Percentiles rank a stretch among this genome's conserved stretches.
phyloP scores from a whole-genome alignment of 164 flowering plant genomes.

The Akebia trifoliata region DNA sequence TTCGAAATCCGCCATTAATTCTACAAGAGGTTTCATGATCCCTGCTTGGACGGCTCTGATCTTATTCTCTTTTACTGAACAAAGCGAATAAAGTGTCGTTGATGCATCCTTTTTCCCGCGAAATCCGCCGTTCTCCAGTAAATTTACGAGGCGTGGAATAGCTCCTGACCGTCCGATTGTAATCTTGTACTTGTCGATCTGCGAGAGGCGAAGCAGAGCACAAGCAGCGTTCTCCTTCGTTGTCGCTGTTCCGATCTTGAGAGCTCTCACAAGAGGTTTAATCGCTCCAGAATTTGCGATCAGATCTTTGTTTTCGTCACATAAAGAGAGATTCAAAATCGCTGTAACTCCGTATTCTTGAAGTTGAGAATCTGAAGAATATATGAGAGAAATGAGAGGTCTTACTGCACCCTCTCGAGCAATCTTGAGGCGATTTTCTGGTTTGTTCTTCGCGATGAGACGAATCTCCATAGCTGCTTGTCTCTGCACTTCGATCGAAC shows the following conservation, averaged over 20 bases:
- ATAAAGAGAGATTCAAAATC: constrained; percentile 66
- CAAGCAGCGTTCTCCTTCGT: constrained; percentile 88
- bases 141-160: constrained; percentile 54
- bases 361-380: constrained; percentile 53
- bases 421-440: constrained; percentile 60
- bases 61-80: constrained; percentile 69
- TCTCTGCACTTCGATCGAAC: constrained; percentile 53
- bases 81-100: constrained; percentile 67
- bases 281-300: constrained; percentile 68
- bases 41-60: constrained; percentile 61
- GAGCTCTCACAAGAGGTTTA: constrained; percentile 57
- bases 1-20: constrained; percentile 75
- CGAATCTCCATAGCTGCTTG: constrained; percentile 70
- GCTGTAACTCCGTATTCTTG: constrained; percentile 84
- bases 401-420: constrained; percentile 62
- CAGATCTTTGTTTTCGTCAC: constrained; percentile 68
- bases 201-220: constrained; percentile 76
- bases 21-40: constrained; percentile 69
- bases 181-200: constrained; percentile 54
- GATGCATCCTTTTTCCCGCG: constrained; percentile 89
- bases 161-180: constrained; percentile 85
- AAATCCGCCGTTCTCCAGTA: constrained; percentile 51
- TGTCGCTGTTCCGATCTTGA: constrained; percentile 58
- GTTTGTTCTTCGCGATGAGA: constrained; percentile 67
- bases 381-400: constrained; percentile 52